Conservation (phyloP, 2,329 filamentous ascomycete genomes). For the Sporothrix variecibatus region DNA sequence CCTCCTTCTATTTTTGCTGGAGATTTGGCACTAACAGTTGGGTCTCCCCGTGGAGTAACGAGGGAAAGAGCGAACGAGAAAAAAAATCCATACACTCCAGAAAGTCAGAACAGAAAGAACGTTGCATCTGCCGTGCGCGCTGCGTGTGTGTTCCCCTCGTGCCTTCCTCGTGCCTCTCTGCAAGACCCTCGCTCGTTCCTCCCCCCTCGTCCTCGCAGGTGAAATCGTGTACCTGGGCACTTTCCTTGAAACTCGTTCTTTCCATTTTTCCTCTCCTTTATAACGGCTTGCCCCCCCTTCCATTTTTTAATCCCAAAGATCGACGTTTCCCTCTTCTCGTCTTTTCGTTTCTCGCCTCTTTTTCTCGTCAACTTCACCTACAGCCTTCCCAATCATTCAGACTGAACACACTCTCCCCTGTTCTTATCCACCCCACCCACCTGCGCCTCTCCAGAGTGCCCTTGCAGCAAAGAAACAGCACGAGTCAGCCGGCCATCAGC, state of each 20-base stretch:
- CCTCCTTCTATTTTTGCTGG: slow-evolving; percentile 3
- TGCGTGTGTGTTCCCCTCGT: not conserved
- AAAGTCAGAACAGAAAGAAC: not conserved
- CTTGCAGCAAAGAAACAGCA: slow-evolving; percentile 1
- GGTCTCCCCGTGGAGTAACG: slow-evolving; percentile 5
- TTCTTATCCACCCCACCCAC: not conserved
- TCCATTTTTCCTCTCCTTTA: not conserved
- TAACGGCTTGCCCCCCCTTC: not conserved
- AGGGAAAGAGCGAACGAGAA: not conserved
- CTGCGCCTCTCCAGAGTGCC: not conserved
- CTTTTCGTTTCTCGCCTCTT: not conserved
- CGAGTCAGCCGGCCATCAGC: slow-evolving; percentile 1
- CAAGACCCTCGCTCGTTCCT: not conserved
- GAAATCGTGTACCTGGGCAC: not conserved
- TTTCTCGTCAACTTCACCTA: not conserved
- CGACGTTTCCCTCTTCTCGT: not conserved
- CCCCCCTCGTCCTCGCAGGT: not conserved
- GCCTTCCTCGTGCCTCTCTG: slow-evolving; percentile 6
- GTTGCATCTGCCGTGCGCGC: slow-evolving; percentile 8
- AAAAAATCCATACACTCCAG: not conserved
- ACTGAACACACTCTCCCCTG: not conserved
- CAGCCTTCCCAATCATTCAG: not conserved
- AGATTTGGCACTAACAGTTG: not conserved
- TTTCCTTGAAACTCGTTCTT: not conserved
- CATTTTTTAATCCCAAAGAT: not conserved